Percentiles rank a stretch among this genome's conserved stretches.
Evolutionary conservation across 768 basidiomycete genomes (phyloP).

Genomic region (Tylopilus felleus): DNA sequence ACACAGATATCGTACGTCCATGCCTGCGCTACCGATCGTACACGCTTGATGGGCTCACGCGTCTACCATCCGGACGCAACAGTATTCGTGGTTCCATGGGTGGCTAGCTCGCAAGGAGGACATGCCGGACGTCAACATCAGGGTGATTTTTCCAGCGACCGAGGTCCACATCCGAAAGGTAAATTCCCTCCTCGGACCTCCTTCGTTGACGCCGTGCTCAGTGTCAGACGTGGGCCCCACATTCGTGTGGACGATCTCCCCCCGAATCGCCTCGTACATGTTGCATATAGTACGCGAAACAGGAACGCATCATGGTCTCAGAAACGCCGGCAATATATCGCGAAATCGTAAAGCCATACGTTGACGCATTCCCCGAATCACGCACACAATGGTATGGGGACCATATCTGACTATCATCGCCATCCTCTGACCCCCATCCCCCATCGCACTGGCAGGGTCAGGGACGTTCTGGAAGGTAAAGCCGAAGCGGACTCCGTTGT

Average conservation of each 20-base stretch:
- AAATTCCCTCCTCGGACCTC: not conserved
- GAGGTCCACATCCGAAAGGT: conserved; percentile 82
- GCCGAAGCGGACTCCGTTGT: conserved; percentile 76
- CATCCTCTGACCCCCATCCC: not conserved
- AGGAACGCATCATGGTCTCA: conserved; percentile 65
- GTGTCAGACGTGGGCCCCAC: not conserved
- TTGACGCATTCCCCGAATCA: conserved; percentile 65
- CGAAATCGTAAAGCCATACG: conserved; percentile 71
- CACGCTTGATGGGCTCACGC: not conserved
- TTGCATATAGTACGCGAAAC: conserved; percentile 63
- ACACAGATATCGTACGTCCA: conserved; percentile 63
- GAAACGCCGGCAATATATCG: conserved; percentile 83
- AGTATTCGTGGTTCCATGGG: conserved; percentile 83
- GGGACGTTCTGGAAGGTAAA: conserved; percentile 72
- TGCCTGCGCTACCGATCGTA: not conserved
- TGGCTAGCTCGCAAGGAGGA: conserved; percentile 49
- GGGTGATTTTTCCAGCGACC: conserved; percentile 84
- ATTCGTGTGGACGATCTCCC: not conserved
- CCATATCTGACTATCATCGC: too few relatives aligned
- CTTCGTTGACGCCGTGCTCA: not conserved
- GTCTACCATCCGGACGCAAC: not conserved
- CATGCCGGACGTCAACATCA: conserved; percentile 74
- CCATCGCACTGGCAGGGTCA: conserved; percentile 56
- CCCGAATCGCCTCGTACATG: not conserved
- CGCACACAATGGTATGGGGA: conserved; percentile 72